Conservation (phyloP, 2,329 filamentous ascomycete genomes). For the Acarospora socialis region DNA sequence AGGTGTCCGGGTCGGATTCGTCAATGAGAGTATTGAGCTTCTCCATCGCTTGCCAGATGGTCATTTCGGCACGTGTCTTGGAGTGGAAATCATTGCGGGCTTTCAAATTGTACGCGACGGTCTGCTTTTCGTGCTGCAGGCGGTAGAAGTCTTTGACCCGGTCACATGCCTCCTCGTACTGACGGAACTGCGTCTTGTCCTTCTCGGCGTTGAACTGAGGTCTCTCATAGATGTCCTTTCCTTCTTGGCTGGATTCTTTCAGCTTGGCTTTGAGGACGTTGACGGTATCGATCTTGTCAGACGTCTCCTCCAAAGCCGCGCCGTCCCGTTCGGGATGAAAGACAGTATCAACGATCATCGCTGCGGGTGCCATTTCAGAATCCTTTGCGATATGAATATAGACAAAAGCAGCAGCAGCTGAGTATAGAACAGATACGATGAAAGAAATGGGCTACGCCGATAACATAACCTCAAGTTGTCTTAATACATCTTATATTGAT, state of each 20-base stretch:
- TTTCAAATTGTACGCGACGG: slow-evolving; percentile 62
- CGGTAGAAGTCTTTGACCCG: slow-evolving; percentile 77
- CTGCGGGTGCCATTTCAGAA: too few relatives aligned
- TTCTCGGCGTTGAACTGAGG: slow-evolving; percentile 61
- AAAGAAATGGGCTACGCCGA: too few relatives aligned
- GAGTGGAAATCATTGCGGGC: slow-evolving; percentile 58
- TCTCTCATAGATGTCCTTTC: slow-evolving; percentile 52
- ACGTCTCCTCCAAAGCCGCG: slow-evolving; percentile 10
- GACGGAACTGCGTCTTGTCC: slow-evolving; percentile 66
- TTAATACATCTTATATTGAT: too few relatives aligned
- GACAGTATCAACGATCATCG: too few relatives aligned
- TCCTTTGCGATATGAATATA: too few relatives aligned
- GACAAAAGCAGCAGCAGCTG: too few relatives aligned
- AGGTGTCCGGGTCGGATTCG: slow-evolving; percentile 81
- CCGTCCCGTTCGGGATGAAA: neutral
- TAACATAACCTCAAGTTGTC: too few relatives aligned
- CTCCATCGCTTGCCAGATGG: slow-evolving; percentile 83
- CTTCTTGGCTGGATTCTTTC: slow-evolving; percentile 45
- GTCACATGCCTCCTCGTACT: slow-evolving; percentile 72
- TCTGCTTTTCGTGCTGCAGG: slow-evolving; percentile 49
- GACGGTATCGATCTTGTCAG: slow-evolving; percentile 39
- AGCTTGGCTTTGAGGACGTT: slow-evolving; percentile 36
- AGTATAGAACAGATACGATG: too few relatives aligned
- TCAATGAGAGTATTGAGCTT: slow-evolving; percentile 84
- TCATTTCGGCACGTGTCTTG: slow-evolving; percentile 59